Evolutionary conservation across 495 filamentous ascomycete species (phyloP).

Genomic region (Neurospora sp.): DNA sequence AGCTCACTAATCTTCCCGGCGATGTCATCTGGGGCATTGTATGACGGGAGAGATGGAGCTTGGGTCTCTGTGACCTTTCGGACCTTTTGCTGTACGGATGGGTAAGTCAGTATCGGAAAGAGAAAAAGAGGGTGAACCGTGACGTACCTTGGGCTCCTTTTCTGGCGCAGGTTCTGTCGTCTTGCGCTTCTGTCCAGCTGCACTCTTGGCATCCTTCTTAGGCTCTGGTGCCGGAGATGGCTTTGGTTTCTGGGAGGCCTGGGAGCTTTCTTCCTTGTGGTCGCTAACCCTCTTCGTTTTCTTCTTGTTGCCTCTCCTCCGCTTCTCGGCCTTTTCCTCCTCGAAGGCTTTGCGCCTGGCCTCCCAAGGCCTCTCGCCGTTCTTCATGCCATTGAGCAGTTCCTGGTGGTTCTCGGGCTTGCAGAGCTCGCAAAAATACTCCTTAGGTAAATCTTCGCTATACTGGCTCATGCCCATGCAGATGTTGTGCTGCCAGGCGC

Average conservation of each 20-base stretch:
- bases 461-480: conserved; percentile 82
- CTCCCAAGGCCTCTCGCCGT: conserved; percentile 83
- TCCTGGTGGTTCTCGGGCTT: conserved; percentile 69
- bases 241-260: conserved; percentile 26
- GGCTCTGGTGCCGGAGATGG: conserved; percentile 21
- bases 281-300: conserved; percentile 40
- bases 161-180: conserved; percentile 34
- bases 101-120: not conserved
- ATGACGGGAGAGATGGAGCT: conserved; percentile 18
- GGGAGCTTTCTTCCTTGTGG: conserved; percentile 30
- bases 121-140: not conserved
- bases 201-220: conserved; percentile 23
- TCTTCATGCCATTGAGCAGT: conserved; percentile 60
- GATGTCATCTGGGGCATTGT: conserved; percentile 29
- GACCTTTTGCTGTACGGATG: conserved; percentile 30
- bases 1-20: conserved; percentile 30
- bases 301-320: conserved; percentile 34
- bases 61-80: conserved; percentile 42
- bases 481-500: conserved; percentile 92
- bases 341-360: conserved; percentile 47
- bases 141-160: conserved; percentile 30
- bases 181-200: conserved; percentile 30
- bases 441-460: conserved; percentile 58
- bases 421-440: conserved; percentile 90
- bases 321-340: conserved; percentile 26